Conservation (phyloP, 495 filamentous ascomycete species). For the Aspergillus homomorphus region DNA sequence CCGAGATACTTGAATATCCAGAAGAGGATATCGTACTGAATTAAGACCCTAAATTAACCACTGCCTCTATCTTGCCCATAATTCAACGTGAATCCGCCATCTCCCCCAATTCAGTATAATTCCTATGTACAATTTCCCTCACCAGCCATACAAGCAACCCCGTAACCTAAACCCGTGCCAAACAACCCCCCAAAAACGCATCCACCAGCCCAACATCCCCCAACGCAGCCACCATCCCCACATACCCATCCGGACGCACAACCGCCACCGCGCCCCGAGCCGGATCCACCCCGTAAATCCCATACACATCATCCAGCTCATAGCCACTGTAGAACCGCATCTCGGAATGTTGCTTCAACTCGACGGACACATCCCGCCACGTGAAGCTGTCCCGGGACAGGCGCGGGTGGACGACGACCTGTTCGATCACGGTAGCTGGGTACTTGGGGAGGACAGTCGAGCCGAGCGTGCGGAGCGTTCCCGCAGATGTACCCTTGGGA, state of each 20-base stretch:
- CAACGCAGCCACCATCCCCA: conserved; percentile 56
- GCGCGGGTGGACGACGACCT: conserved; percentile 59
- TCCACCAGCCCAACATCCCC: conserved; percentile 49
- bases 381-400: conserved; percentile 44
- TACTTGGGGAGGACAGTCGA: conserved; percentile 39
- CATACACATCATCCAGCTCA: conserved; percentile 66
- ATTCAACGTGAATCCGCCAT: too few species aligned
- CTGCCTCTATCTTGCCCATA: too few species aligned
- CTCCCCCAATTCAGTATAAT: too few species aligned
- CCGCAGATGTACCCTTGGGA: conserved; percentile 25
- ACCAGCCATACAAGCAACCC: background rate
- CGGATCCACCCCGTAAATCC: conserved; percentile 58
- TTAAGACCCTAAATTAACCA: background rate
- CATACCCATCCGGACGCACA: conserved; percentile 64
- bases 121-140: too few species aligned
- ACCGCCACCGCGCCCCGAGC: conserved; percentile 60
- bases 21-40: background rate
- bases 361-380: conserved; percentile 55
- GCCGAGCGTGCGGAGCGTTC: conserved; percentile 36
- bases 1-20: background rate
- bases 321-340: conserved; percentile 62
- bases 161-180: conserved; percentile 4
- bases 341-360: conserved; percentile 56
- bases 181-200: conserved; percentile 28
- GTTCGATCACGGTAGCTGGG: conserved; percentile 49